Base-by-base conservation (phyloP, 2,329 filamentous ascomycete species). In the Metarhizium sp. region DNA sequence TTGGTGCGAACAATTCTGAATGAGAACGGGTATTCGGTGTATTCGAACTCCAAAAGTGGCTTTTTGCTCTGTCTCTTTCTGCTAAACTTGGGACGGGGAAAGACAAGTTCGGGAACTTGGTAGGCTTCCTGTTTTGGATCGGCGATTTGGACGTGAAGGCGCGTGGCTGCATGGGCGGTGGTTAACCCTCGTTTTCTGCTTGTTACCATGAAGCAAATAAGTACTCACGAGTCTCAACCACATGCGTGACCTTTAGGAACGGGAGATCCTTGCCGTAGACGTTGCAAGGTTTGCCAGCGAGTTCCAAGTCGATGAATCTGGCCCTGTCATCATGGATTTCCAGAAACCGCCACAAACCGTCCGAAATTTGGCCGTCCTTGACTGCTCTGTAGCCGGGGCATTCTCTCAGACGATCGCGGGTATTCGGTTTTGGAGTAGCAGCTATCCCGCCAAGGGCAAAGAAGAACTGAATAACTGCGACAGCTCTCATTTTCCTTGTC, bases 111-210 rank as follows among this genome's bases (percentile, higher is more conserved):
- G 16, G 86, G 86, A 2, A 90, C 79, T 67, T 90, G 86, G 63
- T 87, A 90, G 48, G 85, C 84, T 48, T 81, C 75, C 58, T 84
- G 76, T 13, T 74, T 78, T 11, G 78, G 75, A 68, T 90, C 87
- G 58, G 83, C 80, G 54, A 91, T 88, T 62, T 86, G 78, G 63
- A 90, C 83, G 65, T 90, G 87, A 2, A 90, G 76, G 29, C 87
- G 83, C 16, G 78, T 74, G 32, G 38, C 57, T 59, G 38, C 2
- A 25, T 14, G 7, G n/a, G 25, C 13, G 7, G n/a, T 30, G 13
- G 50, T 52, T 8, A 58, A 34, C 20, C 14, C 38, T 5, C 13
- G 14, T 16, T 34, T 34, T 11, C 32, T 11, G 32, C 32, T 11
- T 8, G 3, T 34, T 11, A 7, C 7, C 7, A 7, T 34, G 32